phyloP scores from a whole-genome alignment of 192 early-diverging fungal genomes.

The Coemansia sp. region DNA sequence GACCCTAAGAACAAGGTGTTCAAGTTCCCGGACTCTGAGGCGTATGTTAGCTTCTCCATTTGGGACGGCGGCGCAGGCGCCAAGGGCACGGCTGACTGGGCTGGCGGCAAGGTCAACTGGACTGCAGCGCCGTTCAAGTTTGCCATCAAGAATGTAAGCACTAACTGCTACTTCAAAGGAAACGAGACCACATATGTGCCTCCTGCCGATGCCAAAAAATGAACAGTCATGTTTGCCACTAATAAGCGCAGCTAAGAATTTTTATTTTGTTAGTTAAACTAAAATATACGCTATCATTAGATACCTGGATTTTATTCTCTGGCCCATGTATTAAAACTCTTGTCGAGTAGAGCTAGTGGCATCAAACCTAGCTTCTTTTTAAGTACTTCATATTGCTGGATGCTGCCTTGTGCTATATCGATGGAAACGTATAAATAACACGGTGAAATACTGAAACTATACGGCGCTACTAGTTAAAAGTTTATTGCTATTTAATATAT shows the following conservation, averaged over 20 bases:
- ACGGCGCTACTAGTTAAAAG: too few relatives aligned
- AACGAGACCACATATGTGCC: constrained; percentile 55
- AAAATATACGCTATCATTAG: too few relatives aligned
- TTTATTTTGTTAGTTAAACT: too few relatives aligned
- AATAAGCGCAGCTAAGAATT: not conserved
- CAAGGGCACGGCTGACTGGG: constrained; percentile 61
- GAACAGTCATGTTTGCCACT: not conserved
- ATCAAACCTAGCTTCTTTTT: too few relatives aligned
- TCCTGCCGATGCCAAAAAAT: constrained; percentile 10
- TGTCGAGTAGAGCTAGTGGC: too few relatives aligned
- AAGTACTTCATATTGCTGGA: too few relatives aligned
- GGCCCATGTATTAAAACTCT: too few relatives aligned
- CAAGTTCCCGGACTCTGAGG: constrained; percentile 57
- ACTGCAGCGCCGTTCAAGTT: constrained; percentile 46
- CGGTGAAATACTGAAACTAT: too few relatives aligned
- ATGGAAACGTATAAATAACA: too few relatives aligned
- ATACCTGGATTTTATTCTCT: too few relatives aligned
- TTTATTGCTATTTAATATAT: too few relatives aligned
- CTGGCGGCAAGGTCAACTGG: constrained; percentile 65
- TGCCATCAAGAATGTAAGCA: constrained; percentile 54
- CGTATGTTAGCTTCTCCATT: constrained; percentile 59
- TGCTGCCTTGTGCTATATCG: too few relatives aligned
- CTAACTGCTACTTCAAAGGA: constrained; percentile 55
- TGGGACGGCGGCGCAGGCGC: constrained; percentile 64
- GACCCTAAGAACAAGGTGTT: constrained; percentile 23